Percentiles rank a stretch among this genome's conserved stretches.
These are phyloP conservation scores for Leishmania aethiopica DNA, from an alignment of 208 protist species.

Conservation along the genomic window DNA sequence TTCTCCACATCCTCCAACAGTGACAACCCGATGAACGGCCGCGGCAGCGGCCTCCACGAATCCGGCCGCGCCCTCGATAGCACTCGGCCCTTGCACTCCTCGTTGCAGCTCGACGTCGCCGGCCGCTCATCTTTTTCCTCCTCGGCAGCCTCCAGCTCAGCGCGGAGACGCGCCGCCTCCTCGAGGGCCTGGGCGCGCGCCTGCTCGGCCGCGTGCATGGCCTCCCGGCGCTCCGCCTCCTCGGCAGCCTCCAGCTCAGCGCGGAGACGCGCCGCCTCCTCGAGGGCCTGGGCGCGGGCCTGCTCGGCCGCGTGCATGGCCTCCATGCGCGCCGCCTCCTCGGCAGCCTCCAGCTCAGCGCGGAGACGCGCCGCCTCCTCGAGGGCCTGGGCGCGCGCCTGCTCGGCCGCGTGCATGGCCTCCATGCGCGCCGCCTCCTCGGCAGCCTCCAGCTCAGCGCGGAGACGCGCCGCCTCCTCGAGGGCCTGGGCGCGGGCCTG, in stretches of 20 bases:
- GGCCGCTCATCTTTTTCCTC: not conserved
- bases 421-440: no score
- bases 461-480: no score
- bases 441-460: no score
- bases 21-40: conserved; percentile 61
- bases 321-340: conserved; percentile 8
- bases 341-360: no score
- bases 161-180: not conserved
- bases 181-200: no score
- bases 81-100: conserved; percentile 38
- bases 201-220: not conserved
- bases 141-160: conserved; percentile 7
- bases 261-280: conserved; percentile 9
- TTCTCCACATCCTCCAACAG: conserved; percentile 37
- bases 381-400: not conserved
- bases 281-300: no score
- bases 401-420: not conserved
- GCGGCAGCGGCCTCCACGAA: not conserved
- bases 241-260: no score
- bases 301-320: not conserved
- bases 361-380: not conserved
- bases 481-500: no score
- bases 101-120: conserved; percentile 21
- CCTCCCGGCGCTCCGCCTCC: not conserved
- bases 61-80: not conserved